phyloP scores from a whole-genome alignment of 2,329 filamentous ascomycete genomes.

The Grosmannia clavigera region DNA sequence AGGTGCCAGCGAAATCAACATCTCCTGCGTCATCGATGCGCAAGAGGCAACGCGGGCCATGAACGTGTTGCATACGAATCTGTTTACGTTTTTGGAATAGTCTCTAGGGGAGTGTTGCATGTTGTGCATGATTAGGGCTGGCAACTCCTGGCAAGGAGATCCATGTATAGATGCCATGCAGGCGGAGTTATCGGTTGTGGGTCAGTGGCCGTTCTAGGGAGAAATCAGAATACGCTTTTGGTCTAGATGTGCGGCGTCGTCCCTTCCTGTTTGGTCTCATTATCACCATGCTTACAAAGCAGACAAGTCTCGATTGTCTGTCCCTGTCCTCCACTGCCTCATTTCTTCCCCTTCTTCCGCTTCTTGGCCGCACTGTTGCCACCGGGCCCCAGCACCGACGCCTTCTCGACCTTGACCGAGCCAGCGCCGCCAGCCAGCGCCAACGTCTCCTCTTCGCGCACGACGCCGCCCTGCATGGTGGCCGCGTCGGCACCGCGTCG shows the following conservation, averaged over 20 bases:
- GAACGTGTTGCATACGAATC: constrained; percentile 90
- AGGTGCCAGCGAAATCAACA: constrained; percentile 98
- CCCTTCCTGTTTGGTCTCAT: too few species aligned
- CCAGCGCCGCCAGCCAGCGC: constrained; percentile 52
- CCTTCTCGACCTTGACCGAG: constrained; percentile 51
- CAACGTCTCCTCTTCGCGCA: constrained; percentile 58
- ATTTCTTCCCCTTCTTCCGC: constrained; percentile 31
- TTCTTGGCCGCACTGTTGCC: constrained; percentile 19
- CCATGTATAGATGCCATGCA: too few species aligned
- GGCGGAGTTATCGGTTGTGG: background rate
- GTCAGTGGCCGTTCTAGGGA: too few species aligned
- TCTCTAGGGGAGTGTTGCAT: too few species aligned
- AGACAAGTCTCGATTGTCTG: background rate
- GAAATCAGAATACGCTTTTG: too few species aligned
- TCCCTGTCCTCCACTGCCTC: background rate
- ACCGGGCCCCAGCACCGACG: constrained; percentile 17
- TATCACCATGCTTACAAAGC: too few species aligned
- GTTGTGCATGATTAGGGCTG: too few species aligned
- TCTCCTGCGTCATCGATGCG: constrained; percentile 92
- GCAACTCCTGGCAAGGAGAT: too few species aligned
- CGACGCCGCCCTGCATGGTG: constrained; percentile 77
- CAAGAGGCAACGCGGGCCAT: constrained; percentile 83
- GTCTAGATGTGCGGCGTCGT: too few species aligned
- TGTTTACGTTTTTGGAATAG: constrained; percentile 88
- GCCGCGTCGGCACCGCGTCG: constrained; percentile 37